Evolutionary conservation across 169 alveolate species (phyloP).

Genomic region (Cystoisospora suis): DNA sequence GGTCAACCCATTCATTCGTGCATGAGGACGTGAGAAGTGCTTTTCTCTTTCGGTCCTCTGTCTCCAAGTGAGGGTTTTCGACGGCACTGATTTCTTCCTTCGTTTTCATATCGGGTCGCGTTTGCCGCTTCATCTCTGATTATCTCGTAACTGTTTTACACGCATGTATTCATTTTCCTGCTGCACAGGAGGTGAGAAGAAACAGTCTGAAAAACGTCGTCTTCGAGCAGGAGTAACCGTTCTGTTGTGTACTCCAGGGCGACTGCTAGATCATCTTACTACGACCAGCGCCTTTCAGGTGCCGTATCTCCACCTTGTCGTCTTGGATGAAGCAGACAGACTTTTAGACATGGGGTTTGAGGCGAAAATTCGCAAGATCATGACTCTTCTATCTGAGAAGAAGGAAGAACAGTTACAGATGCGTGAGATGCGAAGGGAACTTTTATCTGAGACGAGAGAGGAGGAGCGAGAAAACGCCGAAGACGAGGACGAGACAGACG

Average conservation of each 20-base stretch:
- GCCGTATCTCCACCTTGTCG: conserved; percentile 77
- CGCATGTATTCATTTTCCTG: not conserved
- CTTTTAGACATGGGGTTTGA: conserved; percentile 96
- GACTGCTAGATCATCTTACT: conserved; percentile 93
- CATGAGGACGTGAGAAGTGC: too few relatives aligned
- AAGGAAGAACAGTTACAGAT: not conserved
- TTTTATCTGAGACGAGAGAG: not conserved
- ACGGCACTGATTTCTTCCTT: not conserved
- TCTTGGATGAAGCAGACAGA: conserved; percentile 98
- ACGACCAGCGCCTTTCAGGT: conserved; percentile 88
- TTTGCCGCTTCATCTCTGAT: not conserved
- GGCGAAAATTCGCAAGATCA: conserved; percentile 83
- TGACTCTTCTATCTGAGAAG: conserved; percentile 12
- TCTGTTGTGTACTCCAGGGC: conserved; percentile 97
- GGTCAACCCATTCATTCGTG: too few relatives aligned
- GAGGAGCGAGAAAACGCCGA: not conserved
- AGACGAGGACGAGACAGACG: not conserved
- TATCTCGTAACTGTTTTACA: not conserved
- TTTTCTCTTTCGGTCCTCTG: too few relatives aligned
- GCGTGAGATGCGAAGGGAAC: not conserved
- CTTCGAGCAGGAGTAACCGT: conserved; percentile 92
- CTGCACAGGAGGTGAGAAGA: conserved; percentile 88
- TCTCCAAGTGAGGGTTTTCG: too few relatives aligned
- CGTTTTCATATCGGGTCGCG: not conserved
- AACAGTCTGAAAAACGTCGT: conserved; percentile 88